phyloP scores from a whole-genome alignment of 1,139 yeast genomes.

The Magnusiomyces paraingens region DNA sequence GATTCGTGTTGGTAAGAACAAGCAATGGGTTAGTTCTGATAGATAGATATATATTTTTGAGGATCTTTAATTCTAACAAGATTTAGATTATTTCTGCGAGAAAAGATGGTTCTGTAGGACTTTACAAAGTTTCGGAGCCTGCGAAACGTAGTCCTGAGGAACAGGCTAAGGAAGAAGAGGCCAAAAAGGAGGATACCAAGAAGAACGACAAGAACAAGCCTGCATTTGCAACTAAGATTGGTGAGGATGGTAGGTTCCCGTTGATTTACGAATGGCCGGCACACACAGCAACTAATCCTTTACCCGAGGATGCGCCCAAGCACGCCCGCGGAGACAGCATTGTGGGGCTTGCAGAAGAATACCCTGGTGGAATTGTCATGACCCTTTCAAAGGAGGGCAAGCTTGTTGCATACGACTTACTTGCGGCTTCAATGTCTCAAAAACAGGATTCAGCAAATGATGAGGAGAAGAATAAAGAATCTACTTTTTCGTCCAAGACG shows the following conservation, averaged over 20 bases:
- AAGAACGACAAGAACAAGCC: neutral
- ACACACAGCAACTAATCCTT: conserved; percentile 3
- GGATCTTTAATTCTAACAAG: neutral
- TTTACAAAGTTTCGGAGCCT: conserved; percentile 5
- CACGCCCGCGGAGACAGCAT: conserved; percentile 24
- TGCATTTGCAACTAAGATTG: neutral
- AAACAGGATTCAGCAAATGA: neutral
- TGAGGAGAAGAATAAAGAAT: neutral
- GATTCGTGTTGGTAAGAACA: conserved; percentile 13
- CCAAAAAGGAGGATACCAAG: neutral
- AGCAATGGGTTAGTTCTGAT: conserved; percentile 15
- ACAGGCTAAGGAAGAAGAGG: neutral
- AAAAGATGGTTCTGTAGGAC: conserved; percentile 16
- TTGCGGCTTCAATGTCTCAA: conserved; percentile 3
- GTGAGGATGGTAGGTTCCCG: conserved; percentile 1
- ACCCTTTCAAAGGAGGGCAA: conserved; percentile 23
- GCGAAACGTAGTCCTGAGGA: neutral
- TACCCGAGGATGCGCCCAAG: conserved; percentile 3
- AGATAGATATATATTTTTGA: conserved; percentile 7
- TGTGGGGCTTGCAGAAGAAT: conserved; percentile 23
- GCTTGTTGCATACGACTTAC: conserved; percentile 24
- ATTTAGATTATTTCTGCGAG: conserved; percentile 11
- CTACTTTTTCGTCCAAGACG: neutral
- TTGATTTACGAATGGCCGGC: conserved; percentile 8
- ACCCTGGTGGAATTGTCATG: conserved; percentile 6